A percentile compares a stretch with the other conserved stretches of the same genome.
Conservation (phyloP, 495 filamentous ascomycete species). For the Penicillium salamii region DNA sequence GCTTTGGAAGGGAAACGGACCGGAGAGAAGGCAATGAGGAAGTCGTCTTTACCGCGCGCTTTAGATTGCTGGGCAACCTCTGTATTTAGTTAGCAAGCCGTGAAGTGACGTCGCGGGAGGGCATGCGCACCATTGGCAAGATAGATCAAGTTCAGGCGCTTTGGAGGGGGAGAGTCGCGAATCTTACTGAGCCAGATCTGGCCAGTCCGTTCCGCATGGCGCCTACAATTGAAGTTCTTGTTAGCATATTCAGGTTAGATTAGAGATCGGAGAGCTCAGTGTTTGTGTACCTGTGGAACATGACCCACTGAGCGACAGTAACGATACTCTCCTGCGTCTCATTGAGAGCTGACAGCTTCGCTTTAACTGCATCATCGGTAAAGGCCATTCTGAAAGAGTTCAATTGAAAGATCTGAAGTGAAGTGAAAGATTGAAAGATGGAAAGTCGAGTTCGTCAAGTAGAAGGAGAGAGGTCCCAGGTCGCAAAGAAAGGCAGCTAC, state of each 20-base stretch:
- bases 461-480: too few relatives aligned
- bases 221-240: slow-evolving; percentile 47
- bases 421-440: not conserved
- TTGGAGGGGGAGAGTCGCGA: slow-evolving; percentile 76
- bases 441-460: not conserved
- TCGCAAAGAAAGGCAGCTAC: too few relatives aligned
- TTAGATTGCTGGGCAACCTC: slow-evolving; percentile 96
- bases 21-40: slow-evolving; percentile 84
- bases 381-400: slow-evolving; percentile 67
- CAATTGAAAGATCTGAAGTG: too few relatives aligned
- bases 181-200: slow-evolving; percentile 86
- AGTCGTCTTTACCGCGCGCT: slow-evolving; percentile 85
- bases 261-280: not conserved
- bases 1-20: slow-evolving; percentile 31
- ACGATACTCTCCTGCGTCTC: slow-evolving; percentile 96
- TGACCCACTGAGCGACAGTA: slow-evolving; percentile 95
- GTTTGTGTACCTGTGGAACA: slow-evolving; percentile 85
- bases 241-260: slow-evolving; percentile 23
- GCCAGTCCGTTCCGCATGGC: slow-evolving; percentile 84
- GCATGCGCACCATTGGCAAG: slow-evolving; percentile 78
- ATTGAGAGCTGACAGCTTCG: slow-evolving; percentile 91
- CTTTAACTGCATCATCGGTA: slow-evolving; percentile 86
- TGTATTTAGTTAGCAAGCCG: slow-evolving; percentile 35
- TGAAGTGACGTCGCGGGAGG: not conserved
- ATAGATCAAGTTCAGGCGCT: slow-evolving; percentile 88